Percentiles rank a stretch among this genome's conserved stretches.
Evolutionary conservation across 352 stramenopile species (phyloP).

Genomic region (Poterioochromonas sp.): DNA sequence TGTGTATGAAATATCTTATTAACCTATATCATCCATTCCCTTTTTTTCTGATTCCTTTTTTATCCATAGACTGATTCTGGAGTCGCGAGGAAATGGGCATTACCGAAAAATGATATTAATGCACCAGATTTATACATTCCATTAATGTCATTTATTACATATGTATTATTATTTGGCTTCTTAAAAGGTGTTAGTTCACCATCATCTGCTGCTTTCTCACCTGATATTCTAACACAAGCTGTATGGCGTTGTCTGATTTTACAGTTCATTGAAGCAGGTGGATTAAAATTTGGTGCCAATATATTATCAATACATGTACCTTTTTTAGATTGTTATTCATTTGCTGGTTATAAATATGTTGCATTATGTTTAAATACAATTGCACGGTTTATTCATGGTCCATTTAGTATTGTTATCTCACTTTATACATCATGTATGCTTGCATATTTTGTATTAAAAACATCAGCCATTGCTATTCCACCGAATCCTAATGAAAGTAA

Average conservation of each 20-base stretch:
- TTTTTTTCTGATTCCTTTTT: constrained; percentile 37
- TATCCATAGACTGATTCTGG: constrained; percentile 44
- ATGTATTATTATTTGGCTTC: constrained; percentile 92
- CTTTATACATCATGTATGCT: constrained; percentile 80
- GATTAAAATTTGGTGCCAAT: constrained; percentile 85
- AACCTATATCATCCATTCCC: too few relatives aligned
- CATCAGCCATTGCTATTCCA: constrained; percentile 58
- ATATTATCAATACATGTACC: constrained; percentile 76
- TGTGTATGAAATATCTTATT: not conserved
- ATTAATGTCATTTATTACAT: constrained; percentile 96
- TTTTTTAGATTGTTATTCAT: constrained; percentile 88
- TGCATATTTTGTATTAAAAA: constrained; percentile 86
- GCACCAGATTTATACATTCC: constrained; percentile 97
- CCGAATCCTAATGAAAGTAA: constrained; percentile 35
- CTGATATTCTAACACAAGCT: constrained; percentile 75
- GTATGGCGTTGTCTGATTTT: constrained; percentile 67
- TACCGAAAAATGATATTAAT: constrained; percentile 89
- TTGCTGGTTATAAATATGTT: constrained; percentile 99
- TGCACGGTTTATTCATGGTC: constrained; percentile 75
- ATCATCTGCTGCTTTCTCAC: constrained; percentile 77
- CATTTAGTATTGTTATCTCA: constrained; percentile 47
- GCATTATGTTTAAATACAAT: constrained; percentile 74
- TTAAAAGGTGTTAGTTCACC: constrained; percentile 63
- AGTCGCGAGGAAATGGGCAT: constrained; percentile 55
- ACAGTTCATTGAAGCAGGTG: constrained; percentile 78